These are phyloP conservation scores for Gossypium stocksii DNA, from an alignment of 345 rosid genomes.

Conservation along the genomic window DNA sequence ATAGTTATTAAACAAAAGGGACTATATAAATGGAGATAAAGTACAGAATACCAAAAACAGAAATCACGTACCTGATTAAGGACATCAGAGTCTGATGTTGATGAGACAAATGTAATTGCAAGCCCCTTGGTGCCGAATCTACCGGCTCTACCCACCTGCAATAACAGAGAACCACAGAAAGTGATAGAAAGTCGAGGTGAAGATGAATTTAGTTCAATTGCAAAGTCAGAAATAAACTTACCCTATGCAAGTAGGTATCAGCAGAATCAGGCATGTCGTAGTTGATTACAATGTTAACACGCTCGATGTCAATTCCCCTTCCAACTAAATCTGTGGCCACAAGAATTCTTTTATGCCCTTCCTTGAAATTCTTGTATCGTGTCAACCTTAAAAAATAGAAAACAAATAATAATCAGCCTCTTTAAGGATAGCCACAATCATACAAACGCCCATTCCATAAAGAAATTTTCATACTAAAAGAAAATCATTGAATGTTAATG, in stretches of 20 bases:
- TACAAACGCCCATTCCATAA: background rate
- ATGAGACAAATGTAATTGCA: conserved; percentile 90
- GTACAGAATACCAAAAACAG: background rate
- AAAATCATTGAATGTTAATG: background rate
- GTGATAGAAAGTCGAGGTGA: background rate
- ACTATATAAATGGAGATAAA: background rate
- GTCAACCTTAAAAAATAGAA: conserved; percentile 49
- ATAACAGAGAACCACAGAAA: background rate
- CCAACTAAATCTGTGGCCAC: conserved; percentile 97
- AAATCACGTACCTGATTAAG: conserved; percentile 65
- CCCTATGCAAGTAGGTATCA: conserved; percentile 95
- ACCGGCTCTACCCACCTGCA: conserved; percentile 95
- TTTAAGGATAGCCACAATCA: background rate
- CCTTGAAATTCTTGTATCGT: conserved; percentile 93
- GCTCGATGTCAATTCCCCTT: conserved; percentile 93
- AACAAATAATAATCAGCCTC: background rate
- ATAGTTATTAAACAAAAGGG: background rate
- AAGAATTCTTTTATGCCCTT: conserved; percentile 94
- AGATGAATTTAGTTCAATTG: background rate
- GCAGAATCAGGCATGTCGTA: conserved; percentile 99
- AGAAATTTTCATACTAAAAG: background rate
- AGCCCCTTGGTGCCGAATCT: conserved; percentile 98
- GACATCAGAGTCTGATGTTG: conserved; percentile 78
- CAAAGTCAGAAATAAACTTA: conserved; percentile 12
- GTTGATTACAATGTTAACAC: conserved; percentile 97